These are phyloP conservation scores for Gaeumannomyces sp. DNA, from an alignment of 2,329 filamentous ascomycete species.

Conservation along the genomic window DNA sequence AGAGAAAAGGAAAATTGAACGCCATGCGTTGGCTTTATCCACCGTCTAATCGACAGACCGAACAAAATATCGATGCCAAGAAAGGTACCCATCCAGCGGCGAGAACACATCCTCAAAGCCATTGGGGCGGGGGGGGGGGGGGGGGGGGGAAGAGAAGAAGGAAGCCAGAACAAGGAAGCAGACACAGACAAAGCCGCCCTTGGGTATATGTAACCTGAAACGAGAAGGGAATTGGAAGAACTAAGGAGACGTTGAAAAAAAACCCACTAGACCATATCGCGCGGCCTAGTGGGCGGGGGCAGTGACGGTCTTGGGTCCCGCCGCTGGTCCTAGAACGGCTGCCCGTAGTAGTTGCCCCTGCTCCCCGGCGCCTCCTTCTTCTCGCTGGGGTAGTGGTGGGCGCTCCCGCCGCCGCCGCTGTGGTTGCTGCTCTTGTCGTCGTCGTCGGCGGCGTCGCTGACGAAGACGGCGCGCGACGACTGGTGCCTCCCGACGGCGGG, in stretches of 20 bases:
- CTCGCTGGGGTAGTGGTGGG: neutral
- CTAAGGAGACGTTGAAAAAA: neutral
- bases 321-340: neutral
- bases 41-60: neutral
- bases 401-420: too few species aligned
- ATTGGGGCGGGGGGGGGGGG: neutral
- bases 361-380: neutral
- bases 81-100: neutral
- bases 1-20: neutral
- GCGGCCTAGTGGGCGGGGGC: neutral
- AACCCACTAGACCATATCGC: neutral
- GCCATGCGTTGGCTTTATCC: neutral
- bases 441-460: neutral
- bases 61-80: neutral
- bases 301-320: neutral
- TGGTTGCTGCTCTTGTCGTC: too few species aligned
- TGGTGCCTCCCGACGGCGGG: neutral
- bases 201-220: neutral
- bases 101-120: neutral
- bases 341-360: neutral
- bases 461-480: neutral
- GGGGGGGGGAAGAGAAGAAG: too few species aligned
- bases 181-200: neutral
- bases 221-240: neutral
- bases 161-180: neutral